These are phyloP conservation scores for Tulasnella calospora DNA, from an alignment of 768 basidiomycete species.

Conservation along the genomic window DNA sequence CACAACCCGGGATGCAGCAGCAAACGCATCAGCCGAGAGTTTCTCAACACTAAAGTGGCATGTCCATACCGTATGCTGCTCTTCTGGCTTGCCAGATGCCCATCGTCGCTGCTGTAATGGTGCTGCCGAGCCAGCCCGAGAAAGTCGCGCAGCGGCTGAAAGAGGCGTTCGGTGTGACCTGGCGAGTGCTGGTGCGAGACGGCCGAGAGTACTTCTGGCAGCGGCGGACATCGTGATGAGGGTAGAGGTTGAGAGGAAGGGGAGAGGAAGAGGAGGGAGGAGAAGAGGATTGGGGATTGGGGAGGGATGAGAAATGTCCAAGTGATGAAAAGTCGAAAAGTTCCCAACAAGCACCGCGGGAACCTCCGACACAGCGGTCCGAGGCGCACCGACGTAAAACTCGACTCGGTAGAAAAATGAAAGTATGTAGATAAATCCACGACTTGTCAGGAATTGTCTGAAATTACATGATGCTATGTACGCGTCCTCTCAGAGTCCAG, in stretches of 20 bases:
- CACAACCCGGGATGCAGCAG: background rate
- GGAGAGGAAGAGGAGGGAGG: background rate
- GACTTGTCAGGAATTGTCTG: background rate
- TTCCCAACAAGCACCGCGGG: constrained; percentile 1
- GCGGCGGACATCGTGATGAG: constrained; percentile 44
- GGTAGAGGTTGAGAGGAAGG: constrained; percentile 36
- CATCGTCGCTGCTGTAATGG: constrained; percentile 29
- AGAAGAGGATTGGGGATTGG: constrained; percentile 10
- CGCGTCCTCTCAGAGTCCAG: background rate
- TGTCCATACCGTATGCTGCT: background rate
- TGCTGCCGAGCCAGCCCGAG: constrained; percentile 9
- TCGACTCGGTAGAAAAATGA: background rate
- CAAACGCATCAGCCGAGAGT: background rate
- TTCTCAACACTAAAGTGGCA: background rate
- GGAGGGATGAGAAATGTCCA: background rate
- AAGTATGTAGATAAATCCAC: background rate
- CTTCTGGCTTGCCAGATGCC: constrained; percentile 24
- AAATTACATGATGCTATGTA: background rate
- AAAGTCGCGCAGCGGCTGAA: constrained; percentile 23
- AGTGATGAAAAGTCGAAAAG: background rate
- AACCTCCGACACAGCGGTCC: background rate
- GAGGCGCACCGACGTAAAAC: background rate
- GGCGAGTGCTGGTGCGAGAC: constrained; percentile 50
- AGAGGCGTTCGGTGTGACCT: constrained; percentile 44
- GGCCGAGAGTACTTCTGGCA: constrained; percentile 58